Evolutionary conservation across 2,329 filamentous ascomycete genomes (phyloP).

Genomic region (Colletotrichum melonis): DNA sequence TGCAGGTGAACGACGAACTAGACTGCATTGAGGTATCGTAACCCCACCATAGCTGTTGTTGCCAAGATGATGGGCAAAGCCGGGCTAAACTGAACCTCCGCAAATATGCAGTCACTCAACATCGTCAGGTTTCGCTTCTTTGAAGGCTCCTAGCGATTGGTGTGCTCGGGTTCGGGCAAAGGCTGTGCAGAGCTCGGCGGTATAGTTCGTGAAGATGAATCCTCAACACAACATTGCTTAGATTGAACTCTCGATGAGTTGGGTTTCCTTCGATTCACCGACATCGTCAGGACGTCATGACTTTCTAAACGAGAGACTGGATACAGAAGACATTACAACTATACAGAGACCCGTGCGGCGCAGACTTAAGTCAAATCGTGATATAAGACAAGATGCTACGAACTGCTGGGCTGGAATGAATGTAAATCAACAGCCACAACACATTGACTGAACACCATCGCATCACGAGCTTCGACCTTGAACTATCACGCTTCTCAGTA

Average conservation of each 20-base stretch:
- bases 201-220: not conserved
- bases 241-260: not conserved
- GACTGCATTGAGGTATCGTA: not conserved
- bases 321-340: not conserved
- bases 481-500: too few species aligned
- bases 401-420: not conserved
- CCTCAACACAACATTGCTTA: not conserved
- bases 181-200: not conserved
- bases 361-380: not conserved
- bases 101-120: not conserved
- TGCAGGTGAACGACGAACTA: not conserved
- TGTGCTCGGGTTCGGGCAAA: not conserved
- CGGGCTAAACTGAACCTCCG: not conserved
- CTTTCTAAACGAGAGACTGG: not conserved
- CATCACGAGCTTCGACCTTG: not conserved
- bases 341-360: not conserved
- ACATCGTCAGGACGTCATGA: not conserved
- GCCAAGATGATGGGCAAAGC: not conserved
- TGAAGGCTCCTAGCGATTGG: not conserved
- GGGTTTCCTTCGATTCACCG: not conserved
- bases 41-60: not conserved
- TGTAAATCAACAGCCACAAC: not conserved
- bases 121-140: not conserved
- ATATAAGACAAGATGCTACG: not conserved
- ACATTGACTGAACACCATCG: not conserved